A percentile compares a stretch with the other conserved stretches of the same genome.
Evolutionary conservation across 345 rosid species (phyloP).

Genomic region (Sonneratia alba): DNA sequence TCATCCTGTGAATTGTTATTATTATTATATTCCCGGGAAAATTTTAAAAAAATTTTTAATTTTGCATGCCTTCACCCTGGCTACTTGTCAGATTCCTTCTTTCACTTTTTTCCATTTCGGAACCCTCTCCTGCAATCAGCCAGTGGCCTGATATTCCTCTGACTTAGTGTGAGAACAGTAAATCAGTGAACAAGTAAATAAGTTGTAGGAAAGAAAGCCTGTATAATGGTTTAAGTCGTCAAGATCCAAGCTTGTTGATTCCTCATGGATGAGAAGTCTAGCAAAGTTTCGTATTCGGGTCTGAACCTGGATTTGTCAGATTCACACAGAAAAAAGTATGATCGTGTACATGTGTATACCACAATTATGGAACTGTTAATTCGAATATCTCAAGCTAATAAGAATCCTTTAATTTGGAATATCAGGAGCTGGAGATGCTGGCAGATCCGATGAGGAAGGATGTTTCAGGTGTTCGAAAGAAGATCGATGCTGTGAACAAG

Average conservation of each 20-base stretch:
- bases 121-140: background rate
- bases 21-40: background rate
- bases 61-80: background rate
- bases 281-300: too few relatives aligned
- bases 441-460: constrained; percentile 43
- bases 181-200: too few relatives aligned
- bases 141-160: background rate
- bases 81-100: background rate
- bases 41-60: too few relatives aligned
- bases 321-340: too few relatives aligned
- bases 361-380: too few relatives aligned
- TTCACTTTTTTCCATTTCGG: background rate
- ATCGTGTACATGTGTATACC: too few relatives aligned
- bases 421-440: constrained; percentile 60
- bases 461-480: constrained; percentile 26
- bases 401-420: background rate
- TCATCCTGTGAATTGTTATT: background rate
- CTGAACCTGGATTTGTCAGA: too few relatives aligned
- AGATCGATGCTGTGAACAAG: constrained; percentile 28
- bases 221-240: background rate
- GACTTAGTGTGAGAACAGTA: background rate
- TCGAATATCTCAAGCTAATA: background rate
- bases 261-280: too few relatives aligned
- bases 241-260: background rate
- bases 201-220: background rate